Evolutionary conservation across 371 early-diverging fungal species (phyloP).

Genomic region (Apophysomyces trapeziformis): DNA sequence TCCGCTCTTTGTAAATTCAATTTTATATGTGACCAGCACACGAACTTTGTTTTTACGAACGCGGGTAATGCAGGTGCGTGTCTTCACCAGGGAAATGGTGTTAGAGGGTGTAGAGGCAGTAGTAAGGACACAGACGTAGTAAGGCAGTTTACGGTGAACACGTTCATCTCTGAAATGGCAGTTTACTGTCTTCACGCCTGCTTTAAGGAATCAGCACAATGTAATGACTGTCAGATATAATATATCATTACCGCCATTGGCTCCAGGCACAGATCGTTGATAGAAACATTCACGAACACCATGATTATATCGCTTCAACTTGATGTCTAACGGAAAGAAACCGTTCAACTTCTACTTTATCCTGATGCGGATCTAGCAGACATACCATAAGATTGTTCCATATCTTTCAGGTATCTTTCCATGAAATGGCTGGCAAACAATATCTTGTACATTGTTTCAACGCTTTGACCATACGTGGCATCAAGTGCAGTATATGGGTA

Average conservation of each 20-base stretch:
- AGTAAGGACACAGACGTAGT: conserved; percentile 57
- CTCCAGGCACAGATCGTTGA: too few species aligned
- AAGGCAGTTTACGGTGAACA: not conserved
- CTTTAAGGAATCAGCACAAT: not conserved
- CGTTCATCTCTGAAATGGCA: not conserved
- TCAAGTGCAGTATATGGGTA: conserved; percentile 1
- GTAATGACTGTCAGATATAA: not conserved
- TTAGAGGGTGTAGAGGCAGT: conserved; percentile 80
- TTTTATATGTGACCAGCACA: conserved; percentile 65
- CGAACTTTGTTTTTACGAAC: conserved; percentile 61
- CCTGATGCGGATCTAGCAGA: not conserved
- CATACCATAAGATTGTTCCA: conserved; percentile 16
- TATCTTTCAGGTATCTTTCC: conserved; percentile 7
- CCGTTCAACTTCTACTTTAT: not conserved
- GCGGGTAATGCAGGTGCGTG: conserved; percentile 82
- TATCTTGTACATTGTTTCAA: conserved; percentile 7
- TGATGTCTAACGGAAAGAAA: not conserved
- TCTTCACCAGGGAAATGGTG: conserved; percentile 80
- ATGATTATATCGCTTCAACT: not conserved
- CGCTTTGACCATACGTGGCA: conserved; percentile 8
- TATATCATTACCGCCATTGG: not conserved
- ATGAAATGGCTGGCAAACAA: conserved; percentile 15
- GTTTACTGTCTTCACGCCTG: not conserved
- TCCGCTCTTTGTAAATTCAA: conserved; percentile 68
- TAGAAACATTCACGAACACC: conserved; percentile 4